Conservation (phyloP, 257 asterid genomes). For the Phtheirospermum japonicum region DNA sequence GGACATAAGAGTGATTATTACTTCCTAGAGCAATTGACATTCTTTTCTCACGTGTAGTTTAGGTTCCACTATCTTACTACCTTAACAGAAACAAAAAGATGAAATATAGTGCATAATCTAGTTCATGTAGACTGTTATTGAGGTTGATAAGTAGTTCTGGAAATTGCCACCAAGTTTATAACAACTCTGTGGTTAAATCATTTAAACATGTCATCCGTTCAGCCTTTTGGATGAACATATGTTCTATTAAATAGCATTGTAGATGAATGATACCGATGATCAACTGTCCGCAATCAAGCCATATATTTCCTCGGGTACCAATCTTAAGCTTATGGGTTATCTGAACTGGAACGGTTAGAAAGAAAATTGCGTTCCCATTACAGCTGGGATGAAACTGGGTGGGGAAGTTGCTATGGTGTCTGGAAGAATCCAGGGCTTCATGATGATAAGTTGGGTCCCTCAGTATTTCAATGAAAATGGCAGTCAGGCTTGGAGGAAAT, state of each 20-base stretch:
- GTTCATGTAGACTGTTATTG: conserved; percentile 4
- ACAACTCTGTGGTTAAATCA: conserved; percentile 15
- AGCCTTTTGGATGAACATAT: neutral
- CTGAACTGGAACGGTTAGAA: too few species aligned
- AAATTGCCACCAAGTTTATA: conserved; percentile 20
- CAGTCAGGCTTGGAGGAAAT: too few species aligned
- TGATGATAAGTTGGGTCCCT: too few species aligned
- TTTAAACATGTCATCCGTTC: conserved; percentile 11
- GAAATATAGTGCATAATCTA: conserved; percentile 3
- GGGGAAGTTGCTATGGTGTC: too few species aligned
- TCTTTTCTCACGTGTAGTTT: conserved; percentile 12
- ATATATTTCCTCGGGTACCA: neutral
- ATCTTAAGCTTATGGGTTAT: neutral
- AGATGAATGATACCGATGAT: conserved; percentile 2
- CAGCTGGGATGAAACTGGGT: too few species aligned
- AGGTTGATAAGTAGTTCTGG: conserved; percentile 13
- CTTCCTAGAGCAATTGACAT: conserved; percentile 14
- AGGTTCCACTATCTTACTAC: conserved; percentile 19
- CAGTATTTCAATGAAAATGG: too few species aligned
- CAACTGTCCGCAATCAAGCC: neutral
- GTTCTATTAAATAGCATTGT: conserved; percentile 2
- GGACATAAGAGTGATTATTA: conserved; percentile 14
- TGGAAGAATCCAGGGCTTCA: too few species aligned
- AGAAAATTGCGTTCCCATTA: too few species aligned
- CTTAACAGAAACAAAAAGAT: neutral